These are phyloP conservation scores for Teunomyces pallodes DNA, from an alignment of 805 yeast genomes.

Conservation along the genomic window DNA sequence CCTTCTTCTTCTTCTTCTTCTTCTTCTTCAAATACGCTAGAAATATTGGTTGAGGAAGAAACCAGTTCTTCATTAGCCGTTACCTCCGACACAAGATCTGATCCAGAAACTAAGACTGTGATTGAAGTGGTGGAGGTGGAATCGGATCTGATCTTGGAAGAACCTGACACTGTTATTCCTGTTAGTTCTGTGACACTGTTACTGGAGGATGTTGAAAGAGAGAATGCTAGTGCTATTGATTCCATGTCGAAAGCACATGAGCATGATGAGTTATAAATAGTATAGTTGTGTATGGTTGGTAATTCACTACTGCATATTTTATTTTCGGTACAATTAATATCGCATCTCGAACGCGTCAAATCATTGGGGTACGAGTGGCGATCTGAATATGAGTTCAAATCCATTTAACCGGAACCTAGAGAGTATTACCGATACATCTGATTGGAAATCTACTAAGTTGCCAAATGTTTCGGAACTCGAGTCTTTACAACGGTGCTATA, in stretches of 20 bases:
- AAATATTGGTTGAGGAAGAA: background rate
- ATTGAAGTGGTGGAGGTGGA: slow-evolving; percentile 5
- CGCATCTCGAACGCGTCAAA: background rate
- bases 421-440: slow-evolving; percentile 62
- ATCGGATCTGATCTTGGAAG: slow-evolving; percentile 2
- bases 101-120: background rate
- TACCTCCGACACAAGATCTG: too few relatives aligned
- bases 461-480: slow-evolving; percentile 65
- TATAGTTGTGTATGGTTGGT: background rate
- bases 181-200: background rate
- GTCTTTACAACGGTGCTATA: slow-evolving; percentile 73
- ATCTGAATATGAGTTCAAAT: background rate
- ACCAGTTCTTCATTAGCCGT: too few relatives aligned
- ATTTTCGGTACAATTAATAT: background rate
- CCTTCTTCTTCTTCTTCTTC: too few relatives aligned
- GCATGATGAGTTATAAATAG: slow-evolving; percentile 4
- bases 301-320: background rate
- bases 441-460: slow-evolving; percentile 55
- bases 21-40: background rate
- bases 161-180: background rate
- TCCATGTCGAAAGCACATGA: background rate
- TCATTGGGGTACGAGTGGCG: slow-evolving; percentile 2
- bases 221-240: background rate
- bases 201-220: background rate
- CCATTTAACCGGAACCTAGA: background rate